These are phyloP conservation scores for Erodium moschatum DNA, from an alignment of 441 rosid species.

Conservation along the genomic window DNA sequence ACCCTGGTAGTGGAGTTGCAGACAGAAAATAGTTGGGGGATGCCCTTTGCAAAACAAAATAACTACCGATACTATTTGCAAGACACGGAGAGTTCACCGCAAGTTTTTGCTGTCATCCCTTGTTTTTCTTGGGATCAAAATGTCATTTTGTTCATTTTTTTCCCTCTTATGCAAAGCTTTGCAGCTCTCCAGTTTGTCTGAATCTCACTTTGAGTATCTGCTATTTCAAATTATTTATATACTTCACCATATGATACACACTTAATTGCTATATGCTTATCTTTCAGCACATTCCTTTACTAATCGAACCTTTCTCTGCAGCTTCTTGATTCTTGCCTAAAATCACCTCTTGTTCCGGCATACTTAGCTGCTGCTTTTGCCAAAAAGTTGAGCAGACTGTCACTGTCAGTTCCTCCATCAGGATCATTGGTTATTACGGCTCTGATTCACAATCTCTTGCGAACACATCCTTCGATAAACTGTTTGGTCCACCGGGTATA, in stretches of 20 bases:
- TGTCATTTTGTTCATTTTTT: too few species aligned
- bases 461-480: conserved; percentile 85
- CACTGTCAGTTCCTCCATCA: conserved; percentile 71
- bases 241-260: neutral
- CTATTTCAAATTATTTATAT: neutral
- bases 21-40: too few species aligned
- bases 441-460: conserved; percentile 68
- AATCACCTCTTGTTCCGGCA: conserved; percentile 86
- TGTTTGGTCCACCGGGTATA: conserved; percentile 77
- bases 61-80: too few species aligned
- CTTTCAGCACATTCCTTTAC: neutral
- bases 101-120: too few species aligned
- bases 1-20: too few species aligned
- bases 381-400: conserved; percentile 72
- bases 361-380: conserved; percentile 88
- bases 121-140: too few species aligned
- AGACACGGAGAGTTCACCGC: too few species aligned
- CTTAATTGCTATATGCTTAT: neutral
- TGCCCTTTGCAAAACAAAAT: too few species aligned
- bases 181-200: neutral
- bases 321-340: conserved; percentile 92
- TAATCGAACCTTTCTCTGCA: conserved; percentile 31
- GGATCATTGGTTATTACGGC: conserved; percentile 74
- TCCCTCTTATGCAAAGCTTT: too few species aligned
- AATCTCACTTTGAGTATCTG: neutral